phyloP scores from a whole-genome alignment of 2,329 filamentous ascomycete species.

The Berkeleyomyces rouxiae region DNA sequence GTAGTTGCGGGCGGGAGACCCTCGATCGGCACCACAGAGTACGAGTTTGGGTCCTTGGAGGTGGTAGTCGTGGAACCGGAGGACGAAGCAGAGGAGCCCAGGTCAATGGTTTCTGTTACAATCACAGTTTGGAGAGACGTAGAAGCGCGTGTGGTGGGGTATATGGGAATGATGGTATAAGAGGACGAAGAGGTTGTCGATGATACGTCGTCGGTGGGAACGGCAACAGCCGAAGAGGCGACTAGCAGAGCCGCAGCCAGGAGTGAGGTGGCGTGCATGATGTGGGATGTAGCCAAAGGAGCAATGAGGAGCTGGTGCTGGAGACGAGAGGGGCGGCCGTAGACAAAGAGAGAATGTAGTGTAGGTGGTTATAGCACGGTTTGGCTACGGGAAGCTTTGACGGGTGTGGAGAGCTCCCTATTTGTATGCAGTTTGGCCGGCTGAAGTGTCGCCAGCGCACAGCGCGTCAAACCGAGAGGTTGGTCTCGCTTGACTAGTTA shows the following conservation, averaged over 20 bases:
- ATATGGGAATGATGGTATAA: slow-evolving; percentile 11
- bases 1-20: slow-evolving; percentile 7
- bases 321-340: background rate
- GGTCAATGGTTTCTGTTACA: slow-evolving; percentile 9
- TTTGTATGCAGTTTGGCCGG: background rate
- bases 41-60: background rate
- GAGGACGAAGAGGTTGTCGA: background rate
- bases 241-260: slow-evolving; percentile 1
- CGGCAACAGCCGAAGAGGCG: slow-evolving; percentile 1
- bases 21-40: slow-evolving; percentile 12
- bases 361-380: too few species aligned
- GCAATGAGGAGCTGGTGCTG: background rate
- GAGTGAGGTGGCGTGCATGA: slow-evolving; percentile 8
- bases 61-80: background rate
- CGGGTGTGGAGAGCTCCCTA: background rate
- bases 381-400: too few species aligned
- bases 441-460: background rate
- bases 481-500: background rate
- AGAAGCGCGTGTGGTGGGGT: slow-evolving; percentile 2
- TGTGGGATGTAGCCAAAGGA: too few species aligned
- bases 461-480: background rate
- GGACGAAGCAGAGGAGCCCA: background rate
- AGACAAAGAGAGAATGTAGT: too few species aligned
- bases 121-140: slow-evolving; percentile 8
- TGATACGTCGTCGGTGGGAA: background rate